phyloP scores from a whole-genome alignment of 1,284 basidiomycete genomes.

The Stereum hirsutum region DNA sequence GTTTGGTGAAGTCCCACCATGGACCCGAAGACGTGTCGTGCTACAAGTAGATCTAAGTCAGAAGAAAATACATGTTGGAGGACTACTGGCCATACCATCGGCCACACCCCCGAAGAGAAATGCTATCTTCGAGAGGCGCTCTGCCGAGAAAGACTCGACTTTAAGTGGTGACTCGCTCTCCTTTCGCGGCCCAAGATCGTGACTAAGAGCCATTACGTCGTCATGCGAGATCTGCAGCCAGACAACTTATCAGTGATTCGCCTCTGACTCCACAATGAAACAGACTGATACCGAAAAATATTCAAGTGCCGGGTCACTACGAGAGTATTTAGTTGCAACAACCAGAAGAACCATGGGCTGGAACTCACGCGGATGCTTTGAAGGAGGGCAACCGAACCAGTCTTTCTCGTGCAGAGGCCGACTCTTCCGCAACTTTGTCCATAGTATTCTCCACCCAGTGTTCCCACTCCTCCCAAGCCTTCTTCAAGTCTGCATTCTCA shows the following conservation, averaged over 20 bases:
- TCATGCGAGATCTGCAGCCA: not conserved
- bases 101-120: not conserved
- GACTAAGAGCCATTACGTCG: not conserved
- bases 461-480: constrained; percentile 1
- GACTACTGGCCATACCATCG: not conserved
- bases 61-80: not conserved
- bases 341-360: no score
- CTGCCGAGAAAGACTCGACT: not conserved
- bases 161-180: not conserved
- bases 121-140: not conserved
- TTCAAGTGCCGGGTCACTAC: not conserved
- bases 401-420: not conserved
- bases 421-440: not conserved
- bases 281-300: not conserved
- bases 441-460: not conserved
- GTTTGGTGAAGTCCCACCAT: constrained; percentile 12
- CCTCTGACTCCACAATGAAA: not conserved
- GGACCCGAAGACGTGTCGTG: constrained; percentile 14
- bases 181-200: not conserved
- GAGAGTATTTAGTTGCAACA: not conserved
- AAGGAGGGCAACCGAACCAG: not conserved
- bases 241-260: not conserved
- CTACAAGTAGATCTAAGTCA: not conserved
- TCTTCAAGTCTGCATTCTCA: no score
- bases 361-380: not conserved